phyloP scores from a whole-genome alignment of 108 stramenopile genomes.

The Pseudonitzschia delicatissima region DNA sequence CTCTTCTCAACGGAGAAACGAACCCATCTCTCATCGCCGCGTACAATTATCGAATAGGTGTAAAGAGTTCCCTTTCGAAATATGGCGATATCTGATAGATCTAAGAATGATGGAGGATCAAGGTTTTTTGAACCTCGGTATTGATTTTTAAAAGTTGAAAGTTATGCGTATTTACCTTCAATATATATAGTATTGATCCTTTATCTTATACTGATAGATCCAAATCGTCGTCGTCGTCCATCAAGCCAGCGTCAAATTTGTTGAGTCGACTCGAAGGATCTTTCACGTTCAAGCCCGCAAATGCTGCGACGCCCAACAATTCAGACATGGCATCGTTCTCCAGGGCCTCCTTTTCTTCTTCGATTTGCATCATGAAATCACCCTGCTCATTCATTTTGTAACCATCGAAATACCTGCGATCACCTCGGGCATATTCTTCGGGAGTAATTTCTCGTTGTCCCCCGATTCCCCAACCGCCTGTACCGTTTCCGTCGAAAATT shows the following conservation, averaged over 20 bases:
- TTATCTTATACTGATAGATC: constrained; percentile 34
- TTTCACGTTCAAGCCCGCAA: constrained; percentile 49
- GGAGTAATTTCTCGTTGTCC: constrained; percentile 35
- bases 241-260: constrained; percentile 33
- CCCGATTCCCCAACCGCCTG: constrained; percentile 40
- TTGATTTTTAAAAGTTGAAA: no score
- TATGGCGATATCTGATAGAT: no score
- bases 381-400: constrained; percentile 40
- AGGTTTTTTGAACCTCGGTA: no score
- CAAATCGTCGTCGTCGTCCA: constrained; percentile 44
- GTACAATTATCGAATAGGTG: constrained; percentile 53
- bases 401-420: constrained; percentile 44
- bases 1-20: constrained; percentile 21
- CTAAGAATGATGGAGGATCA: no score
- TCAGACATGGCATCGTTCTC: constrained; percentile 35
- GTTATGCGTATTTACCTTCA: no score
- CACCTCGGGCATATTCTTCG: constrained; percentile 39
- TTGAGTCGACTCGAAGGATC: constrained; percentile 31
- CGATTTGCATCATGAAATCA: constrained; percentile 42
- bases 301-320: constrained; percentile 43
- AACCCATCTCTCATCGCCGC: constrained; percentile 38
- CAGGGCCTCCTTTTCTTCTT: constrained; percentile 25
- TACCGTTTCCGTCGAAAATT: constrained; percentile 28
- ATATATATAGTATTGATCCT: not conserved
- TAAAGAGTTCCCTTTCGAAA: constrained; percentile 57